Base-by-base conservation (phyloP, 2,329 filamentous ascomycete genomes). In the Talaromyces rugulosus region DNA sequence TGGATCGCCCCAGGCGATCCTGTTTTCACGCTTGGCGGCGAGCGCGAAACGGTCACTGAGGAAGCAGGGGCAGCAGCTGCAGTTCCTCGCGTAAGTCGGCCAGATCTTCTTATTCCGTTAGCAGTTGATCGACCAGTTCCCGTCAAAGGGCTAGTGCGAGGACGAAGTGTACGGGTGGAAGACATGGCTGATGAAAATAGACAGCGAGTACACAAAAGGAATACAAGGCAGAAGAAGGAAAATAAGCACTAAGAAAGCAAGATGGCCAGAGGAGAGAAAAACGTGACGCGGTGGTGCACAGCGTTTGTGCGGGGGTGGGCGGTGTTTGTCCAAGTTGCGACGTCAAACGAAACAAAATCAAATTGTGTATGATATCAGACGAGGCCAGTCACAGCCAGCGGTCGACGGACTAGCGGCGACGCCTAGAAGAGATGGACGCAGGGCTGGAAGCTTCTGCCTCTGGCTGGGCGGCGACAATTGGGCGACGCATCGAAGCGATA, bases 1-100 rank as follows among this genome's bases (percentile, higher is more conserved):
- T 75, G 77, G 55, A 82, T 76, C 47, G 78, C 78, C 67, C 72
- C 77, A 63, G 71, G 71, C 18, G 67, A 64, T 60, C 78, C 74
- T 59, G 73, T 75, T 14, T 74, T 64, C 23, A 73, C 69, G 23
- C 69, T 69, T 59, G 75, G 70, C 18, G 71, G 66, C 55, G 72
- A 71, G 62, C 74, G 73, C 55, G 74, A 74, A 40, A 78, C 70
- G 56, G 75, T 76, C 51, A 78, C 72, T 60, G 74, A 72, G 23
- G 58, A 50, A 28, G 62, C 51, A 31, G 69, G 64, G 61, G 70
- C 67, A 58, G 69, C 36, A 27, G 68, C 64, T 58, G 70, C 66
- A 52, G 70, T 66, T 33, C 70, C 69, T 42, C 72, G 73, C 56
- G 71, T 74, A 50, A 69, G 62, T 66, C 77, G 75, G 57, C 72